phyloP scores from a whole-genome alignment of 163 green algal species.

The Volvox carteri region DNA sequence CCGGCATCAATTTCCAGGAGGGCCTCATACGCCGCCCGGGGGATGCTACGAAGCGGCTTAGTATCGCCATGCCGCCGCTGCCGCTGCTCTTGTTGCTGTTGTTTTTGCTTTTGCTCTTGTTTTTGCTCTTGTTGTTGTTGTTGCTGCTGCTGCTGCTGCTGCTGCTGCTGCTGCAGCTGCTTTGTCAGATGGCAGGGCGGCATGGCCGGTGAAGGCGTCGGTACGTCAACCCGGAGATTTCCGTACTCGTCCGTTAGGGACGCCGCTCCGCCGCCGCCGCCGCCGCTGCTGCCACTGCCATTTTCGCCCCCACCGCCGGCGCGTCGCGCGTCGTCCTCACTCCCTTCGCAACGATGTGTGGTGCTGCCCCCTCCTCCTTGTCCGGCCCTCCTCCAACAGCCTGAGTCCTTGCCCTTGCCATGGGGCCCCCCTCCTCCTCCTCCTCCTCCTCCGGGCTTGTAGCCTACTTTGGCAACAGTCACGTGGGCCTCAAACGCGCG shows the following conservation, averaged over 20 bases:
- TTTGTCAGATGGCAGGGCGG: background rate
- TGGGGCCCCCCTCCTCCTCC: background rate
- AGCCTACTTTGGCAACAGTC: slow-evolving; percentile 29
- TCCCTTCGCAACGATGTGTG: background rate
- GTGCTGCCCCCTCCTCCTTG: background rate
- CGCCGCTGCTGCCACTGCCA: background rate
- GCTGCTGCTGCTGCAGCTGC: background rate
- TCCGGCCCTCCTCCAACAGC: background rate
- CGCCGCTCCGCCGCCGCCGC: background rate
- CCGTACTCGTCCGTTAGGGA: slow-evolving; percentile 11
- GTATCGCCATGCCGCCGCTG: background rate
- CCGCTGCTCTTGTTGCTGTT: background rate
- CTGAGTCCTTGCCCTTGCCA: background rate
- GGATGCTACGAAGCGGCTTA: slow-evolving; percentile 1
- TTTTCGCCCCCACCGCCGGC: background rate
- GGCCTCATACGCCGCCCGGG: background rate
- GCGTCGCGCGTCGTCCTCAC: background rate
- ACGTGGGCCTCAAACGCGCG: slow-evolving; percentile 29
- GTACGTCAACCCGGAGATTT: background rate
- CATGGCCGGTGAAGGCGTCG: background rate
- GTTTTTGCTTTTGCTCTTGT: background rate
- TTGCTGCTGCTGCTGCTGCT: background rate
- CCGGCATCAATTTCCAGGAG: slow-evolving; percentile 32
- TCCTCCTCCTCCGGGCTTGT: background rate
- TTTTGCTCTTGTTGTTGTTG: background rate